Conservation (phyloP, 352 stramenopile species). For the Halophytophthora polymorphica region DNA sequence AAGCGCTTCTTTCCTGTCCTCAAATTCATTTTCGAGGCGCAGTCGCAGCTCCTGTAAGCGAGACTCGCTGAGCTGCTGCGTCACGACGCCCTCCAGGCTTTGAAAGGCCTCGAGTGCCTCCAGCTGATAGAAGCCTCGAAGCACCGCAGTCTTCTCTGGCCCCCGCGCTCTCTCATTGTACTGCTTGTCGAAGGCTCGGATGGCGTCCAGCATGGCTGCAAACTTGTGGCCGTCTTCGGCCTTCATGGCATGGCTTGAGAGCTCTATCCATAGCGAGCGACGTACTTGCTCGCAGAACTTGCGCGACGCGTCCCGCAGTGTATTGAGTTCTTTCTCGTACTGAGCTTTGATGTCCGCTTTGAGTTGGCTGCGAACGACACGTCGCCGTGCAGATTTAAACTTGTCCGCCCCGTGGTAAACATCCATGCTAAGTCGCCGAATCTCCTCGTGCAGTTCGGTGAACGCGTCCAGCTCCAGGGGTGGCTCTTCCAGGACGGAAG, state of each 20-base stretch:
- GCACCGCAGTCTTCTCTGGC: constrained; percentile 46
- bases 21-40: constrained; percentile 57
- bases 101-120: constrained; percentile 58
- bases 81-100: constrained; percentile 48
- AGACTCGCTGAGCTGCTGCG: constrained; percentile 48
- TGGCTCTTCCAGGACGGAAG: constrained; percentile 44
- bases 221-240: constrained; percentile 22
- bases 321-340: constrained; percentile 35
- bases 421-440: constrained; percentile 64
- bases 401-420: constrained; percentile 51
- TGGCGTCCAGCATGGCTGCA: constrained; percentile 35
- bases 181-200: constrained; percentile 49
- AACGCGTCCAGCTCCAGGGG: constrained; percentile 67
- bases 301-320: constrained; percentile 44
- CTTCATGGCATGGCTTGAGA: constrained; percentile 16
- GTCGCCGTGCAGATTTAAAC: constrained; percentile 39
- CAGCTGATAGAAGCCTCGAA: constrained; percentile 52
- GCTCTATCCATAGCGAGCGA: constrained; percentile 35
- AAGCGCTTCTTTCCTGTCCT: constrained; percentile 53
- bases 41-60: constrained; percentile 47
- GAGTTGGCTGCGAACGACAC: constrained; percentile 46
- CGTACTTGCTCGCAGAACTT: constrained; percentile 48
- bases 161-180: constrained; percentile 49
- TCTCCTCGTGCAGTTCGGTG: constrained; percentile 68
- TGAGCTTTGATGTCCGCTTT: constrained; percentile 42